Evolutionary conservation across 2,329 filamentous ascomycete species (phyloP), one percentile per base, ranked within the genome.

Genomic region (Nectriaceae sp.): DNA sequence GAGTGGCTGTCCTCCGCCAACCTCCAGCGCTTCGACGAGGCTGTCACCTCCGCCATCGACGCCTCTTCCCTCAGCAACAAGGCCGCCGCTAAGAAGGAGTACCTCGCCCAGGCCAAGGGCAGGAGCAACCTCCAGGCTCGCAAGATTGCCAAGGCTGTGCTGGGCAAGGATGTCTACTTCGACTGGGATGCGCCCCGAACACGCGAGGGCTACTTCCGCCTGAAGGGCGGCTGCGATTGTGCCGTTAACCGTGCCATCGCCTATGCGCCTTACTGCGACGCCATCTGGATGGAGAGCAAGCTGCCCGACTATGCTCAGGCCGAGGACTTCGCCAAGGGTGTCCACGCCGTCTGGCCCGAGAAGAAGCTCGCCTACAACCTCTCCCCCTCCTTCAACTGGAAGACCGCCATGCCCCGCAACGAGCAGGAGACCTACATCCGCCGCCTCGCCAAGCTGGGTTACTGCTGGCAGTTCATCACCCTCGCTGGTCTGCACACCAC

Each of bases 381-480:
- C 56, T 97, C 91, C 0, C 94, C 94, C 22, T 96, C 91, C 3
- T 99, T 99, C 87, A 99, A 99, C 84, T 99, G 94, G 94, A 97
- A 97, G 79, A 82, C 91, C 49, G 94, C 93, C 63, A 97, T 97
- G 92, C 81, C 90, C 38, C 84, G 88, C 58, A 79, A 82, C 44
- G 93, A 97, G 70, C 94, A 99, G 75, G 90, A 96, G 76, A 99
- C 94, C 18, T 99, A 97, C 77, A 99, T 99, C 76, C 78, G 85
- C 55, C 89, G 94, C 36, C 88, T 99, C 35, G 91, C 86, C 52
- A 66, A 76, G 54, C 83, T 99, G 41, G 94, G 94, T 55, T 99
- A 99, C 83, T 96, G 90, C 83, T 99, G 94, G 94, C 94, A 99
- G 74, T 99, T 99, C 80, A 99, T 99, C 78, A 99, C 94, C n/a